Evolutionary conservation across 1,139 yeast species (phyloP), one percentile per base, ranked within the genome.

Genomic region (Taphrina wiesneri): DNA sequence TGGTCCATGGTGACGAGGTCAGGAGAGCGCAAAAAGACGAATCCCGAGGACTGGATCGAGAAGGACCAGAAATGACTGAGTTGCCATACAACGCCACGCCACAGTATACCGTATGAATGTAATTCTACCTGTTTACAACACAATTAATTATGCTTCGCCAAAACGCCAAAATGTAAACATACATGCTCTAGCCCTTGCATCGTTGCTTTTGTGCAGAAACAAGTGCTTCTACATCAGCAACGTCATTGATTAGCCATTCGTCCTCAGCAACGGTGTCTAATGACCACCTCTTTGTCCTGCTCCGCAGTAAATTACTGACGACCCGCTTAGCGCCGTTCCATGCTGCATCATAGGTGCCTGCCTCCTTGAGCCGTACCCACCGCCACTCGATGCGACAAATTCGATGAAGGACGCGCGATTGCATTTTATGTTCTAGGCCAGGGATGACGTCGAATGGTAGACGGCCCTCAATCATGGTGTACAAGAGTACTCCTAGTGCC

Each of bases 351-450:
- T 72, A 71, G 11, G 1, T 34, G 32, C 67, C 53, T 1, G 64
- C 39, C 13, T 51, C 52, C 30, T 39, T 32, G 46, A 75, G 39
- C 25, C 75, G 75, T 68, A 76, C 81, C 98, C 98, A 93, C 51
- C 83, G 83, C 99, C 99, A 93, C 70, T 89, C 96, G 51, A 90
- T 86, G 76, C 93, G 84, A 6, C 97, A 97, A 49, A 93, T 93
- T 67, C 98, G 79, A 75, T 92, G 97, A 0, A 96, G 87, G 0
- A 91, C 85, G 68, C 87, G 83, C 61, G 86, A 83, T 53, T 84
- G 81, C 63, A 84, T 80, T 28, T 86, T 75, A 63, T 80, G 80
- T 70, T 72, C 11, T 75, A 76, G 11, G 81, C 80, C 25, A 0
- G 86, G 86, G 15, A 85, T 81, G 1, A 91, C 82, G 74, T 93